A percentile compares a stretch with the other conserved stretches of the same genome.
phyloP scores from a whole-genome alignment of 495 filamentous ascomycete species.

The Terfezia boudieri region DNA sequence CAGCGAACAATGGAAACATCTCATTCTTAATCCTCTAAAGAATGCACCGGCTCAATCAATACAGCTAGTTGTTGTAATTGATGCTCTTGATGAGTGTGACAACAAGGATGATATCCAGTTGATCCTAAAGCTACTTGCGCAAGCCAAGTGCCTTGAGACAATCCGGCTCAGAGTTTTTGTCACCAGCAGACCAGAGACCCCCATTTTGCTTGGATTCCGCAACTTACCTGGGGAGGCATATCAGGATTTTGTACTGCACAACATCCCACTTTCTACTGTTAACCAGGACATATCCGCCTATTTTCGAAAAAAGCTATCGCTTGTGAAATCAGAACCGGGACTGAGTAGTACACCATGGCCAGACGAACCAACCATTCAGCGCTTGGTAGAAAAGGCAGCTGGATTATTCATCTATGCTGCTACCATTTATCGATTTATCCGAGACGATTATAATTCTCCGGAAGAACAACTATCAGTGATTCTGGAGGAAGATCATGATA shows the following conservation, averaged over 20 bases:
- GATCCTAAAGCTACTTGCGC: conserved; percentile 2
- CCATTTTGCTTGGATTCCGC: conserved; percentile 11
- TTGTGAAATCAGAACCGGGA: neutral
- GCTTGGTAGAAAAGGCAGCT: conserved; percentile 7
- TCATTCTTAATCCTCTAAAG: conserved; percentile 4
- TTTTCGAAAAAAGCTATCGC: neutral
- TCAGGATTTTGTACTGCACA: conserved; percentile 9
- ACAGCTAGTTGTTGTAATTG: conserved; percentile 15
- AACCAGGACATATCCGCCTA: neutral
- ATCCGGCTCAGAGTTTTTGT: conserved; percentile 17
- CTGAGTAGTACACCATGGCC: neutral
- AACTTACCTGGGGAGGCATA: conserved; percentile 3
- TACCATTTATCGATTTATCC: conserved; percentile 11
- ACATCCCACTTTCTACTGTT: neutral
- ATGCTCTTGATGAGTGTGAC: conserved; percentile 22
- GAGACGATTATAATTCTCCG: neutral
- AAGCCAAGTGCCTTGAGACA: too few relatives aligned
- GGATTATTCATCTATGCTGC: conserved; percentile 12
- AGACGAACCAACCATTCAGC: conserved; percentile 1
- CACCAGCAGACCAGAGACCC: conserved; percentile 22
- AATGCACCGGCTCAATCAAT: neutral
- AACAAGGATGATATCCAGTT: conserved; percentile 9
- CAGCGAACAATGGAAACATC: conserved; percentile 7
- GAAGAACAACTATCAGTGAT: neutral
- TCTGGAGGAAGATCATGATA: neutral